Evolutionary conservation across 148 eudicot species (phyloP), one percentile per base, ranked within the genome.

Genomic region (Talinum fruticosum): DNA sequence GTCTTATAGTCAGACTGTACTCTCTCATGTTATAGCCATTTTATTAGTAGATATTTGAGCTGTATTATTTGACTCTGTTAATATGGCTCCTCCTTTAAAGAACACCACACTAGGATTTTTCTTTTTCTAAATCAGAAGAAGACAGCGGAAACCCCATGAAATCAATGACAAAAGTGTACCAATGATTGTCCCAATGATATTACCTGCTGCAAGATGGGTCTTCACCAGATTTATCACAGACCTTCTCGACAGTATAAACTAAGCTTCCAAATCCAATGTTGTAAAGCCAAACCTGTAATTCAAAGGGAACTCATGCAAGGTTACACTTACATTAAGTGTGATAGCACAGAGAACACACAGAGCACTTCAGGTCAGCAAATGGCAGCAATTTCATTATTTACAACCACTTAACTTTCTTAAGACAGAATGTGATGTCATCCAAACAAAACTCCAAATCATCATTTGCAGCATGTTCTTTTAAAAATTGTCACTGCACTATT

Each of bases 201-300:
- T 82, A 89, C 98, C 99, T 89, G 90, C 99, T 96, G 82, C 99
- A 96, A 69, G 85, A 75, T 34, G 95, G 92, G 89, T 96, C 97
- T 84, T 96, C 98, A 34, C 99, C 98, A 49, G 97, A 91, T 66
- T 75, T 82, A 89, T 96, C 99, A 72, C 99, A 96, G 44, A 90
- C 83, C 88, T 90, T 87, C 84, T 96, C 98, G 54, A 83, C 90
- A 15, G 82, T 45, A 67, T 91, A 91, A 67, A 85, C 13, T 36
- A 93, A 87, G 82, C 89, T 91, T 77, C 84, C 93, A 80, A 85
- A 87, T 69, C 85, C 93, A 74, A 87, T 54, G 32, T 84, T 80
- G 74, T 91, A 83, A 57, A 91, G 82, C 99, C 99, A 96, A 73
- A 96, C 97, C 99, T 96, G 88, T 65, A 81, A 75, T 28, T 66